Conservation (phyloP, 2,329 filamentous ascomycete species). For the Epichloe gansuensis region DNA sequence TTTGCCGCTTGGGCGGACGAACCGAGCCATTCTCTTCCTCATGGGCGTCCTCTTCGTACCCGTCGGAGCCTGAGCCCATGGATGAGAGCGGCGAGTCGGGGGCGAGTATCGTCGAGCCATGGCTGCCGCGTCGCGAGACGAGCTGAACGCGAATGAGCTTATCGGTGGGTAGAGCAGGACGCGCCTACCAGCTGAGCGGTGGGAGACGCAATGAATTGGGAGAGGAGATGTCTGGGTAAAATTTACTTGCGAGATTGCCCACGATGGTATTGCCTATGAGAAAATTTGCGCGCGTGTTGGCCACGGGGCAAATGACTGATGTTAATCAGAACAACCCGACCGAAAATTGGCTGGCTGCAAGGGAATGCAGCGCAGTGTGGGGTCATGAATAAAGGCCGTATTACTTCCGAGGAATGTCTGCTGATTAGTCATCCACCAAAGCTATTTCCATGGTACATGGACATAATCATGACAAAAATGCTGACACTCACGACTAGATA, state of each 20-base stretch:
- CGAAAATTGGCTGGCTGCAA: not conserved
- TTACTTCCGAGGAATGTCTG: too few species aligned
- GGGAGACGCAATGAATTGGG: not conserved
- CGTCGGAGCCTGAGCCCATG: conserved; percentile 30
- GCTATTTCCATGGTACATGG: too few species aligned
- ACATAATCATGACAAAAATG: too few species aligned
- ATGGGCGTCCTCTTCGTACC: conserved; percentile 33
- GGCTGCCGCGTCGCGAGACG: conserved; percentile 12
- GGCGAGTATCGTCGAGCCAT: conserved; percentile 27
- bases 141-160: not conserved
- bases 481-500: too few species aligned
- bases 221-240: not conserved
- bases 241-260: not conserved
- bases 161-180: not conserved
- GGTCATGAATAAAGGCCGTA: not conserved
- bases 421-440: too few species aligned
- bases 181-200: not conserved
- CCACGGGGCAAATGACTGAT: not conserved
- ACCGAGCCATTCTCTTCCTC: conserved; percentile 28
- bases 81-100: conserved; percentile 37
- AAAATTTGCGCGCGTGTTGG: not conserved
- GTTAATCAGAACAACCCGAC: not conserved
- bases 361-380: conserved; percentile 1
- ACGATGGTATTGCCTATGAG: not conserved
- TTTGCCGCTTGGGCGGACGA: conserved; percentile 36